Percentiles rank a stretch among this genome's conserved stretches.
Conservation (phyloP, 164 flowering plant genomes). For the Hamamelis virginiana region DNA sequence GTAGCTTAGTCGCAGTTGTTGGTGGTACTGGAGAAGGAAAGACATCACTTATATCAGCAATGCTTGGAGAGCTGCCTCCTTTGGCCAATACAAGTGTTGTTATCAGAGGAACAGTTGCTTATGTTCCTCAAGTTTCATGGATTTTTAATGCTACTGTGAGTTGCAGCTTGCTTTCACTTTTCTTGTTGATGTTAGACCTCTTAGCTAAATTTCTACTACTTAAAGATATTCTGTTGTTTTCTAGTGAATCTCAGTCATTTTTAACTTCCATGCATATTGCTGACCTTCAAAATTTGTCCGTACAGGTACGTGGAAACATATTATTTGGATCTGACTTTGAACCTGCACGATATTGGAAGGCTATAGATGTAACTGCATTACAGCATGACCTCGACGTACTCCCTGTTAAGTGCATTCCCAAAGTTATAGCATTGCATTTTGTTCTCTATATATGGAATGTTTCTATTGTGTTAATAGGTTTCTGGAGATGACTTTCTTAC, state of each 20-base stretch:
- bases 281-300: background rate
- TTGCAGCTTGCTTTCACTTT: conserved; percentile 8
- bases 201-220: background rate
- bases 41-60: conserved; percentile 90
- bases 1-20: conserved; percentile 90
- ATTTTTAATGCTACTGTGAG: conserved; percentile 96
- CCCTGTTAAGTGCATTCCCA: conserved; percentile 55
- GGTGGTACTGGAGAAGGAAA: conserved; percentile 99
- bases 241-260: background rate
- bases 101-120: conserved; percentile 84
- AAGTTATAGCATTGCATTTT: background rate
- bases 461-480: background rate
- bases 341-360: conserved; percentile 56
- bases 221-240: background rate
- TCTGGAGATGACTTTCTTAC: background rate
- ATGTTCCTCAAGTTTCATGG: conserved; percentile 98
- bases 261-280: background rate
- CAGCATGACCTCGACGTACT: conserved; percentile 86
- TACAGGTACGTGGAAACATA: conserved; percentile 90
- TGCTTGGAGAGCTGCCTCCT: conserved; percentile 95
- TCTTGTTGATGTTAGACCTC: background rate
- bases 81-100: conserved; percentile 54
- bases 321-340: conserved; percentile 81
- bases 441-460: background rate
- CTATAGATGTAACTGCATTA: conserved; percentile 79